Percentiles rank a stretch among this genome's conserved stretches.
Conservation (phyloP, 352 stramenopile species). For the Phytopythium boreale region DNA sequence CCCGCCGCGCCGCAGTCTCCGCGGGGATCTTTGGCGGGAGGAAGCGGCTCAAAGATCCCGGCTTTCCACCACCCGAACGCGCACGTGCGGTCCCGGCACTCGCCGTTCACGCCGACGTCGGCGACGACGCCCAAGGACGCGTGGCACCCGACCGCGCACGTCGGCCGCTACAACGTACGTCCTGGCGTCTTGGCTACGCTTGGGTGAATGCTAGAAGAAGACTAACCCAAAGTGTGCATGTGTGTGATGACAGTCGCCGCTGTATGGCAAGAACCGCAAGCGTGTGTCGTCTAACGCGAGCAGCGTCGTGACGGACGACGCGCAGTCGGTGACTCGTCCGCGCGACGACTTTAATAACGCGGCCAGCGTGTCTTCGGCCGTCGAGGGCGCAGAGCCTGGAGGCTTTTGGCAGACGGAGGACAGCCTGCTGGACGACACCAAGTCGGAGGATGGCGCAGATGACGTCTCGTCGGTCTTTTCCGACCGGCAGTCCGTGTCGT, state of each 20-base stretch:
- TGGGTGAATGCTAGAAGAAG: not conserved
- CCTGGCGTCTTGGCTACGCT: not conserved
- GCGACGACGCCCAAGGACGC: slow-evolving; percentile 11
- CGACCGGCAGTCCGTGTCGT: slow-evolving; percentile 5
- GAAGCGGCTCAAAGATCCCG: not conserved
- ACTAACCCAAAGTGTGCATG: not conserved
- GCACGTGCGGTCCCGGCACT: slow-evolving; percentile 7
- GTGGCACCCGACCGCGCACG: slow-evolving; percentile 25
- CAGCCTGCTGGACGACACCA: slow-evolving; percentile 6
- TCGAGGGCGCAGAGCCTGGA: not conserved
- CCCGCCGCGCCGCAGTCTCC: not conserved
- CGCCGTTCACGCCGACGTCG: slow-evolving; percentile 13
- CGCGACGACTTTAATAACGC: slow-evolving; percentile 21
- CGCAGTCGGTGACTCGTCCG: slow-evolving; percentile 26
- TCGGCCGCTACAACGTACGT: slow-evolving; percentile 31
- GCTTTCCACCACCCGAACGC: slow-evolving; percentile 14
- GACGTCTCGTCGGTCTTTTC: slow-evolving; percentile 8
- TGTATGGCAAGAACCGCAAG: slow-evolving; percentile 37
- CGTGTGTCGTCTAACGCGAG: slow-evolving; percentile 35
- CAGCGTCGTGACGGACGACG: slow-evolving; percentile 12
- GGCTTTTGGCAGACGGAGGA: slow-evolving; percentile 9
- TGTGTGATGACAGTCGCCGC: slow-evolving; percentile 18
- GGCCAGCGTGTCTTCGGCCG: slow-evolving; percentile 1
- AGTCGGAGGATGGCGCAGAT: slow-evolving; percentile 3
- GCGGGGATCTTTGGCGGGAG: not conserved